These are phyloP conservation scores for Fusarium sp. DNA, from an alignment of 2,329 filamentous ascomycete genomes.

Conservation along the genomic window DNA sequence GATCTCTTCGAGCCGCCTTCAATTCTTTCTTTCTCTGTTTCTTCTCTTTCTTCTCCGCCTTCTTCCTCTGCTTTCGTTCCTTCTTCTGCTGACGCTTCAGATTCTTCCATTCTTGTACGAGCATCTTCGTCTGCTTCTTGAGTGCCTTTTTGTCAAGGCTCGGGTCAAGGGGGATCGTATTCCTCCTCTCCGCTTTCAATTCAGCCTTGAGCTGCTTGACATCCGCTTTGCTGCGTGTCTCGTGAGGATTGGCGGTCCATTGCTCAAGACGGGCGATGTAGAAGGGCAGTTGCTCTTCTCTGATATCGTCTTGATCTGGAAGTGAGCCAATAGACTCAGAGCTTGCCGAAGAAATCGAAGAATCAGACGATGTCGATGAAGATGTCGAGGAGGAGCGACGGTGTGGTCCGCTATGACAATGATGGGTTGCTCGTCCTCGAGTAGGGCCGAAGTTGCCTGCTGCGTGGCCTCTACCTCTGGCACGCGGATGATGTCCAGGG, in stretches of 20 bases:
- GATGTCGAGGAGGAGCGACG: slow-evolving; percentile 53
- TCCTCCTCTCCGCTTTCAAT: slow-evolving; percentile 54
- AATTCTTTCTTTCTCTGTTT: slow-evolving; percentile 49
- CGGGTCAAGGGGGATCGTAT: slow-evolving; percentile 22
- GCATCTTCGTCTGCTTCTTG: slow-evolving; percentile 57
- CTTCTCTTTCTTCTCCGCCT: slow-evolving; percentile 50
- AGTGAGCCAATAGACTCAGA: slow-evolving; percentile 62
- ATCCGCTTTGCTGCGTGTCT: slow-evolving; percentile 60
- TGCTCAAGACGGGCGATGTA: slow-evolving; percentile 57
- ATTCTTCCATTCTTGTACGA: slow-evolving; percentile 57
- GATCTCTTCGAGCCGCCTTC: slow-evolving; percentile 48
- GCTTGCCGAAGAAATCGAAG: slow-evolving; percentile 44
- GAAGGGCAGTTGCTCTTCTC: slow-evolving; percentile 60
- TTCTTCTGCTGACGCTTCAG: slow-evolving; percentile 50
- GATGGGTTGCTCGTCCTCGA: slow-evolving; percentile 25
- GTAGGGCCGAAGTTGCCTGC: slow-evolving; percentile 10
- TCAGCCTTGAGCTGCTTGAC: slow-evolving; percentile 57
- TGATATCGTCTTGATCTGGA: slow-evolving; percentile 64
- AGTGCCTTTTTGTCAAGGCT: slow-evolving; percentile 51
- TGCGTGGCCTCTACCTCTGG: slow-evolving; percentile 3
- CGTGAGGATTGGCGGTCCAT: slow-evolving; percentile 64
- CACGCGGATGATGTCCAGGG: slow-evolving; percentile 8
- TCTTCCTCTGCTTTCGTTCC: slow-evolving; percentile 48
- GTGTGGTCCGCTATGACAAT: slow-evolving; percentile 25
- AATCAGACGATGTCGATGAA: slow-evolving; percentile 49